Evolutionary conservation across 345 rosid genomes (phyloP), one percentile per base, ranked within the genome.

Genomic region (Garcia nutans): DNA sequence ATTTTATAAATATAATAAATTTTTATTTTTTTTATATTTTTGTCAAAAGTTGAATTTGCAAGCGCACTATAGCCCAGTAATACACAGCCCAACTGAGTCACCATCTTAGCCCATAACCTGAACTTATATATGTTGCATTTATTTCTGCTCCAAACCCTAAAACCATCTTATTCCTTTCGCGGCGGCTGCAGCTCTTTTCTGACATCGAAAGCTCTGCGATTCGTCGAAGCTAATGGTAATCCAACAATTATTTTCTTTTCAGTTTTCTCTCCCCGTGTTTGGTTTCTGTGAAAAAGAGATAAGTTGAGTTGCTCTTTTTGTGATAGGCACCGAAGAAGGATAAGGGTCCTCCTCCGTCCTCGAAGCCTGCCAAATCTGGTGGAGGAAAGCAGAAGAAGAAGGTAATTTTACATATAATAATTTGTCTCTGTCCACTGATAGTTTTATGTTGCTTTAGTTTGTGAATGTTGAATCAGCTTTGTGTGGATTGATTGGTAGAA

Each of bases 301-400:
- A 10, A 24, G 1, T 6, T 23, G 28, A n/a, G 33, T 26, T 24
- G 26, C 11, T 61, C 17, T 8, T 9, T 12, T 33, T 60, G 13
- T 70, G 58, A 17, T 42, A 85, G 88, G 88, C 88, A 37, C 88
- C 88, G 12, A 85, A 85, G 85, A 85, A 85, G 86, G 88, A 81
- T 0, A 83, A 83, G 75, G 88, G 81, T 15, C 86, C 88, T 0
- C 86, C 88, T 24, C 85, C 85, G 72, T 85, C 88, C 19, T 85
- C 88, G 0, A 85, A 85, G 78, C 88, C 88, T 23, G 88, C 85
- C 4, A 85, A 85, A 55, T 83, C 88, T 1, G 88, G 88, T 26
- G 88, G 88, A 78, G 88, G 88, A 10, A 85, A 85, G 57, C 88
- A 85, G 33, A 85, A 85, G 82, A 85, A 85, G 86, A 85, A 85